Evolutionary conservation across 2,329 filamentous ascomycete genomes (phyloP), one percentile per base, ranked within the genome.

Genomic region (Phialophora expanda): DNA sequence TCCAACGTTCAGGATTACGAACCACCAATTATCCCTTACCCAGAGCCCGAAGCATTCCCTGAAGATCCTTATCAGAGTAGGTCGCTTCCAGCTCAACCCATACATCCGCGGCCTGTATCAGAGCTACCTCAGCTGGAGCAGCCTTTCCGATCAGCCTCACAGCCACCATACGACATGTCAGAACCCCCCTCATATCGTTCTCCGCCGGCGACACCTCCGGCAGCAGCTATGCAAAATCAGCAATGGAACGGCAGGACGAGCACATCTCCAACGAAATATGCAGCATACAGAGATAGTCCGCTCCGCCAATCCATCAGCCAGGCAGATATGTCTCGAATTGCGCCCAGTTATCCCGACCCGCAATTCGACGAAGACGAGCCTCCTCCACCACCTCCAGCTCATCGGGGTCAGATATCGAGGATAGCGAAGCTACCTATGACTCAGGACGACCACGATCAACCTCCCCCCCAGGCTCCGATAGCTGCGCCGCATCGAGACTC

Each of bases 31-130:
- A 24, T 24, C 1, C 59, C 38, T 51, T 24, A 41, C 28, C 32
- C 54, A 14, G 51, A 65, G 11, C 64, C 32, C 17, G 46, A 55
- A 14, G 17, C 48, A 11, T 60, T 57, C 59, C 30, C 24, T 6
- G 38, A 46, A 28, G 62, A 65, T 26, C 22, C 56, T 20, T 64
- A 61, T 26, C 54, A 59, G 34, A 80, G 81, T 38, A 69, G 76
- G 74, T 86, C 83, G 0, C 79, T 82, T 74, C 86, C 83, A 60
- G 79, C 63, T 8, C 50, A 50, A 44, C 34, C 54, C 80, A 11
- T 81, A 84, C 75, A 84, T 85, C 54, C 79, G 85, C 70, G 50
- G 75, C 78, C 68, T 85, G 83, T 70, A 85, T 84, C 60, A 38
- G 62, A 32, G 1, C 38, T 32, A n/a, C 50, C 34, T 28, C 30